Evolutionary conservation across 257 asterid genomes (phyloP), one percentile per base, ranked within the genome.

Genomic region (Ehretia macrophylla): DNA sequence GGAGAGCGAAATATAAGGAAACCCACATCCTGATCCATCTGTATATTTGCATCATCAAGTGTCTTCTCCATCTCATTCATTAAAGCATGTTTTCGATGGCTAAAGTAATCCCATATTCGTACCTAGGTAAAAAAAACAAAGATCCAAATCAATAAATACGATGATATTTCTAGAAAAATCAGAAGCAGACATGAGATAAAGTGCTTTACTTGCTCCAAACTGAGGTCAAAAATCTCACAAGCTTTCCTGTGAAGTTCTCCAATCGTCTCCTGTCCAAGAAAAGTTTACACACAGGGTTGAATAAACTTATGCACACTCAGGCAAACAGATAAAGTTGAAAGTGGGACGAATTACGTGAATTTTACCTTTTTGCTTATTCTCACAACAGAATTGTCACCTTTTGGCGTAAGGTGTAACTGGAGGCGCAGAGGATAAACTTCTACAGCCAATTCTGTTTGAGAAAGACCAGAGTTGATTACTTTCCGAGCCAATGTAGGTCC

Each of bases 11-110:
- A 45, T 14, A 65, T 40, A 76, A 46, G 67, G 70, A 76, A 71
- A 81, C 99, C 68, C 71, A 89, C 97, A 80, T 93, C 97, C 87
- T 93, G 97, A 79, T 89, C 99, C 99, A 93, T 93, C 77, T 93
- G 99, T 66, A 93, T 86, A 75, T 93, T 93, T 60, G 97, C 96
- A 80, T 89, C 95, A 72, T 84, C 96, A 45, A 93, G 96, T 5
- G 94, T 84, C 80, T 87, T 93, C 54, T 81, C 97, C 95, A 93
- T 81, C 75, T 93, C 96, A 71, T 75, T 85, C 97, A 92, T 85
- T 87, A 93, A 71, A 44, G 96, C 80, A 72, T 93, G 97, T 73
- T 83, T 93, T 60, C 75, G 87, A 58, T 83, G 94, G 70, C 94
- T 85, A 67, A 83, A 85, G 79, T 89, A 89, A 68, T 93, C 97